Conservation (phyloP, 805 yeast species). For the Kuraishia hungarica region DNA sequence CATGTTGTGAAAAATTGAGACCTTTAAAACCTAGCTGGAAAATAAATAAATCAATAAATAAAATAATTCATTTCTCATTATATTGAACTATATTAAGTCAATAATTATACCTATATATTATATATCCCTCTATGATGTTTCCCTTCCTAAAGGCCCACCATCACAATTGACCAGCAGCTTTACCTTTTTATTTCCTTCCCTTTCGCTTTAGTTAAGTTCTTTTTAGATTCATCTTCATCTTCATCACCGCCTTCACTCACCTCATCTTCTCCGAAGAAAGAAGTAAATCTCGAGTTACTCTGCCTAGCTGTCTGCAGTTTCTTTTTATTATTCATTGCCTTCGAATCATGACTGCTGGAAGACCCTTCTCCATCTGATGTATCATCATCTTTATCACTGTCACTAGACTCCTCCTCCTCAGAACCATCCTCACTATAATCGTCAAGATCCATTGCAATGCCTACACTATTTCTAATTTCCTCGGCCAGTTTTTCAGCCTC, state of each 20-base stretch:
- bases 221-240: not conserved
- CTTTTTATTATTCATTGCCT: not conserved
- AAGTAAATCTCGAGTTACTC: not conserved
- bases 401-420: too few species aligned
- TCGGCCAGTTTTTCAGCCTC: constrained; percentile 28
- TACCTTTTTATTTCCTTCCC: not conserved
- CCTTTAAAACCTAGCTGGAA: too few species aligned
- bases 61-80: too few species aligned
- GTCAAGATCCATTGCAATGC: constrained; percentile 6
- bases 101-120: too few species aligned
- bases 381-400: not conserved
- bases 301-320: not conserved
- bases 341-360: not conserved
- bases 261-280: constrained; percentile 1
- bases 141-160: too few species aligned
- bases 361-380: not conserved
- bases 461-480: constrained; percentile 22
- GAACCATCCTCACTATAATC: constrained; percentile 4
- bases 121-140: too few species aligned
- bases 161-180: too few species aligned
- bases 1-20: too few species aligned
- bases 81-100: too few species aligned
- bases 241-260: not conserved
- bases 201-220: not conserved
- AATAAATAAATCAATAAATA: too few species aligned